Base-by-base conservation (phyloP, 106 monocot species). In the Vanilla planifolia region DNA sequence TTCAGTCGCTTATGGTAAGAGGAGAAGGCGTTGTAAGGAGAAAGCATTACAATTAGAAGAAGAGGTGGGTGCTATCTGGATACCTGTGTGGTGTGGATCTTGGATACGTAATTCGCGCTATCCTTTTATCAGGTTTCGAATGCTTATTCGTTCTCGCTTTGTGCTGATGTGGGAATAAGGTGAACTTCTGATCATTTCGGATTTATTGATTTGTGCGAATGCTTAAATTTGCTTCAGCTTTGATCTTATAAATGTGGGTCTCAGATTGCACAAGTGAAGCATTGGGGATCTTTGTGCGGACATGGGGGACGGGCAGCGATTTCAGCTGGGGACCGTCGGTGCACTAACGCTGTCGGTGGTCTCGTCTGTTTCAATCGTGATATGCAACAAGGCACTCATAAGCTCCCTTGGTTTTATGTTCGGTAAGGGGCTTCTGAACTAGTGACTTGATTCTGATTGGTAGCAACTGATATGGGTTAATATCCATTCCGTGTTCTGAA, bases 341-440 rank as follows among this genome's bases (percentile, higher is more conserved):
- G 79, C 79, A 14, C 43, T 74, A 60, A 65, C 69, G 60, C 64
- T 79, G 17, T 79, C 79, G 33, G 79, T 79, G 56, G 73, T 79
- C 35, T 79, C 79, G 4, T 79, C 73, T 19, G 73, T 79, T 22
- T 79, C 79, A 42, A 79, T 79, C 53, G 79, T 79, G 65, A 79
- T 79, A 43, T 74, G 73, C 51, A 79, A 79, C 68, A 79, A 79
- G 69, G 79, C 79, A 30, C 69, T 79, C 27, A 79, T 79, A 23
- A 74, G 73, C 36, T 43, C 79, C 60, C 79, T 79, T 33, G 79
- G 79, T 3, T 79, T 79, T 59, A 69, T 41, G 8, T 79, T 79
- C 36, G 79, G 79, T 79, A 45, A 65, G 69, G 42, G 43, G 51
- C 23, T 46, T 64, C 15, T 55, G 53, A 14, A 55, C 16, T 33